Percentiles rank a stretch among this genome's conserved stretches.
phyloP scores from a whole-genome alignment of 1,139 yeast genomes.

The Nakaseomyces uthaithaninus region DNA sequence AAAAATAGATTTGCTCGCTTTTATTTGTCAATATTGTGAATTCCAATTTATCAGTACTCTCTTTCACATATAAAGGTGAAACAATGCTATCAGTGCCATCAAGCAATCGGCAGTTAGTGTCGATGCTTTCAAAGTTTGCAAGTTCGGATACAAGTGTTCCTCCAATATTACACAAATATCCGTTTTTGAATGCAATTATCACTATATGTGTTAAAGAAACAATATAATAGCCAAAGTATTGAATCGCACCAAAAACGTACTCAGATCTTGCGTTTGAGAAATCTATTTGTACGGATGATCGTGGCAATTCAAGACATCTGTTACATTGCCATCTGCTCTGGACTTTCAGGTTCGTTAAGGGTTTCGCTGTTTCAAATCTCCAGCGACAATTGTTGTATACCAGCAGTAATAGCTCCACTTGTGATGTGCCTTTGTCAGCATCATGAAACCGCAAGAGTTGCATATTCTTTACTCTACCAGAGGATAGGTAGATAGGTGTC shows the following conservation, averaged over 20 bases:
- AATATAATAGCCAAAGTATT: conserved; percentile 4
- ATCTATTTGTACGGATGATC: not conserved
- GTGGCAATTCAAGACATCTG: conserved; percentile 3
- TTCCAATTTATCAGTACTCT: not conserved
- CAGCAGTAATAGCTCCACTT: not conserved
- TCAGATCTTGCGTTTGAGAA: not conserved
- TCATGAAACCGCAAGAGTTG: not conserved
- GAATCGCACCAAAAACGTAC: conserved; percentile 1
- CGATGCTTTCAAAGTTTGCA: conserved; percentile 1
- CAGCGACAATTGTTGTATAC: not conserved
- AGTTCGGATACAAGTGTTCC: conserved; percentile 1
- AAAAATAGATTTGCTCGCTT: not conserved
- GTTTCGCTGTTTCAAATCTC: conserved; percentile 1
- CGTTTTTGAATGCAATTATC: not conserved
- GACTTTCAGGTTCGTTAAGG: not conserved
- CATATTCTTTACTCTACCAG: not conserved
- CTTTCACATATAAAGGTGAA: not conserved
- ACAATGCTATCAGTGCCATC: not conserved
- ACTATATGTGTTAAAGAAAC: not conserved
- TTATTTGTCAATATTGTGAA: not conserved
- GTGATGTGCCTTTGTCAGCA: not conserved
- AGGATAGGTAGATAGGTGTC: not conserved
- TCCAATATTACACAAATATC: conserved; percentile 4
- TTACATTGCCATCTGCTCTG: conserved; percentile 2
- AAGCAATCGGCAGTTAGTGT: not conserved